phyloP scores from a whole-genome alignment of 2,329 filamentous ascomycete species.

The Colletotrichum lupini region DNA sequence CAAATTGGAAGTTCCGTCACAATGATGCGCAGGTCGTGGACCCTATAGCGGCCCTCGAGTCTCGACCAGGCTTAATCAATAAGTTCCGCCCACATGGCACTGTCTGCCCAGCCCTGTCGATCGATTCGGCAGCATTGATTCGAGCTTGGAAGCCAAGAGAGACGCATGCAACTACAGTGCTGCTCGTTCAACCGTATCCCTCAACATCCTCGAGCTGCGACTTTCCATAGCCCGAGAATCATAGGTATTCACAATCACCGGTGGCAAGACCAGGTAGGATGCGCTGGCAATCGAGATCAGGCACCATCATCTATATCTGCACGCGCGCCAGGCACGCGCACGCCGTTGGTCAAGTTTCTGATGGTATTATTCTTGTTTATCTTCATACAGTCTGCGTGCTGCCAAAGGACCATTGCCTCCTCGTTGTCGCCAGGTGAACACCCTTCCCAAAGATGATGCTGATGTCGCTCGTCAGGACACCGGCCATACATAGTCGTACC shows the following conservation, averaged over 20 bases:
- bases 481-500: neutral
- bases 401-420: neutral
- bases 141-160: neutral
- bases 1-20: neutral
- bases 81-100: constrained; percentile 4
- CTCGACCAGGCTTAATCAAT: constrained; percentile 5
- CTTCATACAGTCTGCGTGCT: constrained; percentile 5
- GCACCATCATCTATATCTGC: constrained; percentile 24
- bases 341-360: constrained; percentile 10
- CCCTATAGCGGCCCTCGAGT: constrained; percentile 1
- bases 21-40: neutral
- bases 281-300: constrained; percentile 24
- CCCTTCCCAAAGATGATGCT: neutral
- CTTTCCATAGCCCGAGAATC: neutral
- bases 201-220: neutral
- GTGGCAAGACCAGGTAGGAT: constrained; percentile 12
- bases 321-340: constrained; percentile 15
- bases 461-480: neutral
- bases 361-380: neutral
- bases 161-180: neutral
- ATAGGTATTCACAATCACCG: neutral
- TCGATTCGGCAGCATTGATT: neutral
- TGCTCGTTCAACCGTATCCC: neutral
- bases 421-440: neutral
- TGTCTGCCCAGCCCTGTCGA: neutral